Evolutionary conservation across 768 basidiomycete genomes (phyloP).

Genomic region (Boletus edulis): DNA sequence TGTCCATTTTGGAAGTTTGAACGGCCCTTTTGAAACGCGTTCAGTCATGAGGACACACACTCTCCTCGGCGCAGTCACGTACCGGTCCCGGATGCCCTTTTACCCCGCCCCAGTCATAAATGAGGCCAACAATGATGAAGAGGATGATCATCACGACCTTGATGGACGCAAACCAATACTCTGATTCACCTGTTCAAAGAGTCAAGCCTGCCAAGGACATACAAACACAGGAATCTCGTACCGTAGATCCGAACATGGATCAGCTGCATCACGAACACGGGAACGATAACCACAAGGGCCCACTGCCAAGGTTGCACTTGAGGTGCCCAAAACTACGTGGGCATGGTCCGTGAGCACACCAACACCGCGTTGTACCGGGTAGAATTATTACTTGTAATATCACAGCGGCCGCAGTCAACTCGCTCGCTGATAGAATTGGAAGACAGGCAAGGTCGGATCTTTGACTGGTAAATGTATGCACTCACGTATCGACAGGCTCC

Average conservation of each 20-base stretch:
- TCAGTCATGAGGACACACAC: background rate
- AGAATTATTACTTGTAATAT: conserved; percentile 40
- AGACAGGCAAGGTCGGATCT: conserved; percentile 9
- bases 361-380: background rate
- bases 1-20: conserved; percentile 48
- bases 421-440: conserved; percentile 41
- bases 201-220: background rate
- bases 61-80: conserved; percentile 12
- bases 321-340: conserved; percentile 43
- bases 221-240: conserved; percentile 15
- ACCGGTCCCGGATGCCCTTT: conserved; percentile 59
- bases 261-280: conserved; percentile 52
- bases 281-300: conserved; percentile 53
- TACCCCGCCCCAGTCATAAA: conserved; percentile 60
- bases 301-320: conserved; percentile 51
- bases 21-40: conserved; percentile 41
- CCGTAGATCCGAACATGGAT: conserved; percentile 58
- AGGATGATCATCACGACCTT: conserved; percentile 61
- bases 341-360: background rate
- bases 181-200: conserved; percentile 47
- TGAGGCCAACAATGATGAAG: conserved; percentile 62
- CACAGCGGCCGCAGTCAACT: conserved; percentile 56
- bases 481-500: conserved; percentile 41
- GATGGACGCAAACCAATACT: conserved; percentile 63
- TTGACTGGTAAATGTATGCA: background rate